Percentiles rank a stretch among this genome's conserved stretches.
These are phyloP conservation scores for Podospora pseudocomata DNA, from an alignment of 495 filamentous ascomycete species.

Conservation along the genomic window DNA sequence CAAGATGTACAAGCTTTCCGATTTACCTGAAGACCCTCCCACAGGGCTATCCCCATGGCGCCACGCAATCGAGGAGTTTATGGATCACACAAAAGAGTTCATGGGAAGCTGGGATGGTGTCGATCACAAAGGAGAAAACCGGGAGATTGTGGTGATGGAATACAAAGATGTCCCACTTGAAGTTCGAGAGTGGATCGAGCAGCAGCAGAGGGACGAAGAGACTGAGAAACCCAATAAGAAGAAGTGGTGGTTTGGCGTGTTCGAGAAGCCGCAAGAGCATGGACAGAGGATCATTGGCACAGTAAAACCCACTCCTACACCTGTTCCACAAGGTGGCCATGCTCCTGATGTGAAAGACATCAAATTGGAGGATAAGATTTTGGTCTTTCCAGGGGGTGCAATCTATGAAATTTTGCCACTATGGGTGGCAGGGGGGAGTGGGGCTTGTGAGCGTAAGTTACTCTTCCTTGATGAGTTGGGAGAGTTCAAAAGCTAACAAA, in stretches of 20 bases:
- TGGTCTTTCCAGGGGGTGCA: conserved; percentile 32
- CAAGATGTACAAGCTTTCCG: conserved; percentile 31
- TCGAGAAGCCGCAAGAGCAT: conserved; percentile 28
- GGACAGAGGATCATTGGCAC: conserved; percentile 20
- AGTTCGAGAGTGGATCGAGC: conserved; percentile 33
- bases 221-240: conserved; percentile 14
- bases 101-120: conserved; percentile 35
- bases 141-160: conserved; percentile 37
- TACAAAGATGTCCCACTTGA: conserved; percentile 29
- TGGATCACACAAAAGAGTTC: conserved; percentile 22
- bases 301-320: conserved; percentile 16
- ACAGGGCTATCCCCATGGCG: conserved; percentile 29
- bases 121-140: conserved; percentile 31
- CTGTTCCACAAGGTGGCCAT: background rate
- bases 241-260: conserved; percentile 31
- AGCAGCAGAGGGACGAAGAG: conserved; percentile 24
- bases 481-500: conserved; percentile 1
- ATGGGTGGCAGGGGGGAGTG: conserved; percentile 32
- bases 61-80: conserved; percentile 26
- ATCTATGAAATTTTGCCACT: conserved; percentile 35
- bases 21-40: conserved; percentile 23
- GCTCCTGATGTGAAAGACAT: conserved; percentile 1
- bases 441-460: conserved; percentile 32
- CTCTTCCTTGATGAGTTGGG: background rate
- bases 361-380: conserved; percentile 32